Evolutionary conservation across 345 rosid species (phyloP).

Genomic region (Toxicodendron radicans): DNA sequence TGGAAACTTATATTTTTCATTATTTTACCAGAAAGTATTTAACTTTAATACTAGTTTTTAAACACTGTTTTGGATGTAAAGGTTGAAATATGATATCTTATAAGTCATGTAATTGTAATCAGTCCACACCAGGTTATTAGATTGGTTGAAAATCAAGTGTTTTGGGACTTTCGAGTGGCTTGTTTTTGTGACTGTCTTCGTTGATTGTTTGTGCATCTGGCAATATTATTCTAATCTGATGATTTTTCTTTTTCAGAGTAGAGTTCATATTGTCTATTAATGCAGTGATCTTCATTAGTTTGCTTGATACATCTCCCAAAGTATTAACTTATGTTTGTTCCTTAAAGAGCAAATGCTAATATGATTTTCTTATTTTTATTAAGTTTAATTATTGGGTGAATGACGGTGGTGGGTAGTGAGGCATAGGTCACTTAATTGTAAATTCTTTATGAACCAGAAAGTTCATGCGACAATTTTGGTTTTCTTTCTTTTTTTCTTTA

Average conservation of each 20-base stretch:
- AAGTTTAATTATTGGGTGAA: neutral
- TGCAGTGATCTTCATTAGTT: neutral
- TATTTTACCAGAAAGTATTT: no score
- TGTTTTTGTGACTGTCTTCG: neutral
- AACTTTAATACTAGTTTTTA: no score
- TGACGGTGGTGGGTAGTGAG: neutral
- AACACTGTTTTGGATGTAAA: no score
- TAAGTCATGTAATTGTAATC: neutral
- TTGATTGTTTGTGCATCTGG: neutral
- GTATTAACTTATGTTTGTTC: neutral
- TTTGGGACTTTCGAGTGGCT: neutral
- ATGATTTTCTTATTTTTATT: neutral
- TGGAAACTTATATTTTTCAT: no score
- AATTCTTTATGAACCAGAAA: neutral
- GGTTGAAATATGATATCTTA: neutral
- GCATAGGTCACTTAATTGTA: neutral
- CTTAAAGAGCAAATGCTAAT: neutral
- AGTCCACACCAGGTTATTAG: neutral
- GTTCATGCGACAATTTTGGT: neutral
- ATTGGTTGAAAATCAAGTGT: neutral
- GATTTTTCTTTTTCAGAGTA: no score
- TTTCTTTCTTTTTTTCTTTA: no score
- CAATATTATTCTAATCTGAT: neutral
- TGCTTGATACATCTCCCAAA: neutral
- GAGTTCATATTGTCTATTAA: no score